phyloP scores from a whole-genome alignment of 345 rosid species.

The Eutrema yunnanense region DNA sequence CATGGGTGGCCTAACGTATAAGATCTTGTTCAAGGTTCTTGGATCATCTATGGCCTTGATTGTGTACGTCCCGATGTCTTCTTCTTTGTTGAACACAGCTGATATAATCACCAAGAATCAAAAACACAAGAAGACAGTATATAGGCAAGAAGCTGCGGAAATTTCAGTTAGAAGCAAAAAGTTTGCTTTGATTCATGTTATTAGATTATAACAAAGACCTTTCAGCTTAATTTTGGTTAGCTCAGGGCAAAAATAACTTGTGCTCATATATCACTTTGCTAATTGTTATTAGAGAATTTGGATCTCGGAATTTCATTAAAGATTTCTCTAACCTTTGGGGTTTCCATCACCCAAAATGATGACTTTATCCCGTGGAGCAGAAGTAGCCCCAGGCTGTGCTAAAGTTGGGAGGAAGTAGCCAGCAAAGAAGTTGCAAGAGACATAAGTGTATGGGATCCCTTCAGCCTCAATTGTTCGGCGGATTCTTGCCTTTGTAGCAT shows the following conservation, averaged over 20 bases:
- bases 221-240: not conserved
- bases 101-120: not conserved
- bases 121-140: not conserved
- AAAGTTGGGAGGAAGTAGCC: constrained; percentile 40
- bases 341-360: constrained; percentile 50
- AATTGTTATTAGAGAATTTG: no score
- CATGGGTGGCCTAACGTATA: constrained; percentile 41
- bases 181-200: not conserved
- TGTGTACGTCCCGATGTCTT: constrained; percentile 45
- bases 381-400: constrained; percentile 38
- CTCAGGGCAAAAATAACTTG: not conserved
- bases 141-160: not conserved
- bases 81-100: constrained; percentile 49
- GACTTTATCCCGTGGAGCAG: constrained; percentile 46
- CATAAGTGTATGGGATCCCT: constrained; percentile 46
- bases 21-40: constrained; percentile 48
- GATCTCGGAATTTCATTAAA: not conserved
- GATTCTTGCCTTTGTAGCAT: constrained; percentile 34
- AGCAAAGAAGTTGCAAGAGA: constrained; percentile 42
- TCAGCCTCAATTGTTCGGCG: constrained; percentile 38
- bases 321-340: constrained; percentile 36
- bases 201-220: not conserved
- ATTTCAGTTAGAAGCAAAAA: not conserved
- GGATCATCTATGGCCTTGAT: constrained; percentile 52
- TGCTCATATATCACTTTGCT: not conserved